Conservation (phyloP, 352 stramenopile species). For the Pythium sukuiense region DNA sequence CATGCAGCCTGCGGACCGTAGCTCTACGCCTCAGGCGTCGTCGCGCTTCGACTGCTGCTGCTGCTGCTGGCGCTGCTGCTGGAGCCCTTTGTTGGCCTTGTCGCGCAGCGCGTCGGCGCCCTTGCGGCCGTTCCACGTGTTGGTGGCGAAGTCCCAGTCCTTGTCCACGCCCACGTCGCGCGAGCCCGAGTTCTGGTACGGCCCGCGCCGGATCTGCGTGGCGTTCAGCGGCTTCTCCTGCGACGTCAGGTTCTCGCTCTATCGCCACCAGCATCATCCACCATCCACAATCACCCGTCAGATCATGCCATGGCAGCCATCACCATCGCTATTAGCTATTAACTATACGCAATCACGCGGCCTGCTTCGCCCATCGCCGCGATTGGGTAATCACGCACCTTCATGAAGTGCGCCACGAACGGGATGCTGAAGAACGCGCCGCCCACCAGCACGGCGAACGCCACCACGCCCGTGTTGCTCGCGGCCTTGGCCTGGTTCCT, state of each 20-base stretch:
- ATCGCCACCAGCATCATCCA: neutral
- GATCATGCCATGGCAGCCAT: neutral
- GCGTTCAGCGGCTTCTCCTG: slow-evolving; percentile 62
- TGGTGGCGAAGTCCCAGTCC: slow-evolving; percentile 76
- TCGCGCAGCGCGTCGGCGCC: slow-evolving; percentile 29
- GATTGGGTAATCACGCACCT: slow-evolving; percentile 36
- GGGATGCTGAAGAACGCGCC: slow-evolving; percentile 75
- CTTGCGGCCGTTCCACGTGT: slow-evolving; percentile 61
- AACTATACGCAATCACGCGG: neutral
- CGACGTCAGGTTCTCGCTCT: slow-evolving; percentile 61
- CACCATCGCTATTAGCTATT: neutral
- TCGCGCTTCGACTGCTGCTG: neutral
- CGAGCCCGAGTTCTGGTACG: slow-evolving; percentile 82
- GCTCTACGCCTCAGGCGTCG: neutral
- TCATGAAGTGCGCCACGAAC: slow-evolving; percentile 66
- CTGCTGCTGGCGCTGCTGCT: slow-evolving; percentile 5
- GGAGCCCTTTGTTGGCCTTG: slow-evolving; percentile 24
- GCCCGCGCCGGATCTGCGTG: slow-evolving; percentile 74
- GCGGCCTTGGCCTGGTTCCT: neutral
- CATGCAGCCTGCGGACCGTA: neutral
- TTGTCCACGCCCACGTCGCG: slow-evolving; percentile 76
- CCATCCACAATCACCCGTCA: neutral
- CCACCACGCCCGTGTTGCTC: slow-evolving; percentile 43
- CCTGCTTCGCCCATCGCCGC: neutral
- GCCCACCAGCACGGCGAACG: slow-evolving; percentile 47